Conservation (phyloP, 2,329 filamentous ascomycete species). For the Clarireedia hainanense region DNA sequence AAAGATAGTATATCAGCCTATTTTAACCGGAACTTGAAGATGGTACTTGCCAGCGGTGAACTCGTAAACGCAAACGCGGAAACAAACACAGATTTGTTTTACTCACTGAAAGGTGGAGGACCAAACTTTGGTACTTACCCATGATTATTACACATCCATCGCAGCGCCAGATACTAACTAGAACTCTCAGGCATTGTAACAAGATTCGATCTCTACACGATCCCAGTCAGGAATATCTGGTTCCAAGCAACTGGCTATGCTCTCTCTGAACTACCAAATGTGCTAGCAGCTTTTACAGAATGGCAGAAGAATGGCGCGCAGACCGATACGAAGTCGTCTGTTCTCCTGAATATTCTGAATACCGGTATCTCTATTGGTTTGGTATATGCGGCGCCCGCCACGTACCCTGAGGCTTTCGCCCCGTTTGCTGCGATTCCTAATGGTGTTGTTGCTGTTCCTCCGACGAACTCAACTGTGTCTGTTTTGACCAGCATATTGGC, state of each 20-base stretch:
- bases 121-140: slow-evolving; percentile 13
- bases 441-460: background rate
- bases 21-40: background rate
- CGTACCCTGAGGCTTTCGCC: background rate
- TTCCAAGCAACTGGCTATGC: background rate
- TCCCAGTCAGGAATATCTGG: background rate
- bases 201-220: background rate
- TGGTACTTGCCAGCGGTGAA: slow-evolving; percentile 2
- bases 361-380: background rate
- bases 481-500: background rate
- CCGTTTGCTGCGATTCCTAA: background rate
- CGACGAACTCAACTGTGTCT: background rate
- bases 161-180: background rate
- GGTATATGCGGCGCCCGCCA: background rate
- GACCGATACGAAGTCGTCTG: background rate
- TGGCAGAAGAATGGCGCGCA: background rate
- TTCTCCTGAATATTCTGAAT: background rate
- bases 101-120: slow-evolving; percentile 27
- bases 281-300: background rate
- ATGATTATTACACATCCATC: background rate
- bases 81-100: slow-evolving; percentile 40
- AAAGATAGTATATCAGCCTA: background rate
- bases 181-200: background rate
- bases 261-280: background rate
- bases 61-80: slow-evolving; percentile 32